Base-by-base conservation (phyloP, 2,329 filamentous ascomycete species). In the Fusarium coicis region DNA sequence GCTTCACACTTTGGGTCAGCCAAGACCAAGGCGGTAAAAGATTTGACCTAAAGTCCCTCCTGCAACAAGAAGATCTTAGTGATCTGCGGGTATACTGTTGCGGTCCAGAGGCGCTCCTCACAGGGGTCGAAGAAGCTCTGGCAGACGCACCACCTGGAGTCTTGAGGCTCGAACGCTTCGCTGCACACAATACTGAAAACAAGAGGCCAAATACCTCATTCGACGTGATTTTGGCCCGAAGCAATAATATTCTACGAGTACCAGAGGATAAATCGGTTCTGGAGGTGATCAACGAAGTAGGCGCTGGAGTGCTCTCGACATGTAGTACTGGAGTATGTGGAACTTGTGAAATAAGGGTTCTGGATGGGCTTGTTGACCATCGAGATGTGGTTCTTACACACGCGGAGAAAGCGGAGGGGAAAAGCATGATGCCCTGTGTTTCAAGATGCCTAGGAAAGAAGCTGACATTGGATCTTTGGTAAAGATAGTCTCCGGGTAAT, bases 361-460 rank as follows among this genome's bases (percentile, higher is more conserved):
- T 53, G n/a, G 50, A 53, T 28, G 50, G 50, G 14, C 23, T 53
- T 4, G 34, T 53, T n/a, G 50, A 53, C n/a, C 50, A 53, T 39
- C 14, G 34, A 39, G 50, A 53, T 53, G 50, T 39, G 2, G 34
- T 53, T 39, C 34, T 39, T 2, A 39, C 50, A 1, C 50, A 53
- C 10, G 12, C 50, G 1, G 50, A 53, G 14, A 53, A 53, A 16
- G 50, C 34, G 2, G 34, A 28, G 23, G 34, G 34, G 34, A 53
- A 39, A 34, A 53, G 18, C 1, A 39, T 53, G 50, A 53, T 39
- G 34, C 23, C 50, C 14, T 53, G 34, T 21, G 50, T 53, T 39
- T 53, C 34, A 14, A 53, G 34, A 7, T 54, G 50, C n/a, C 10
- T 54, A 2, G 34, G 50, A 19, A 54, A 39, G 34, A 54, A 54